Evolutionary conservation across 176 grass and related monocot species (phyloP).

Genomic region (Cenchrus fungigraminus): DNA sequence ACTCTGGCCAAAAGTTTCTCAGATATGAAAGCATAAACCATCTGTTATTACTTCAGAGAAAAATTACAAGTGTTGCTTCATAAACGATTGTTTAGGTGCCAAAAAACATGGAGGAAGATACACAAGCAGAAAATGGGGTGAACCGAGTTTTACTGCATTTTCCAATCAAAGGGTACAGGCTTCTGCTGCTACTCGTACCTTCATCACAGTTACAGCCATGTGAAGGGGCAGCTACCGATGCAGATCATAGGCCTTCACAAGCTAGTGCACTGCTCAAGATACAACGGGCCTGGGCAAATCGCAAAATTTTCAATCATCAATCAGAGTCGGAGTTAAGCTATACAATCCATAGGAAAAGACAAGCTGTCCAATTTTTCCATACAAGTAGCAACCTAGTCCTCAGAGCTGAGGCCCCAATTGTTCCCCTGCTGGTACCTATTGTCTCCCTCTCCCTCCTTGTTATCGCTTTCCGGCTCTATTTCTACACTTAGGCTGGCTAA

Average conservation of each 20-base stretch:
- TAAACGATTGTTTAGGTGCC: background rate
- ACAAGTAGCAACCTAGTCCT: constrained; percentile 36
- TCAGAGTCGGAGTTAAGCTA: constrained; percentile 28
- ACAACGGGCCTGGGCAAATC: constrained; percentile 47
- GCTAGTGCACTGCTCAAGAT: constrained; percentile 47
- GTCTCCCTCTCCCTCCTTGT: constrained; percentile 3
- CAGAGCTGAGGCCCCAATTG: constrained; percentile 25
- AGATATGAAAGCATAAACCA: background rate
- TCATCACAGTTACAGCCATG: constrained; percentile 43
- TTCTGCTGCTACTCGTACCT: constrained; percentile 31
- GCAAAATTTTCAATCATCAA: constrained; percentile 43
- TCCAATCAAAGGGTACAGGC: constrained; percentile 27
- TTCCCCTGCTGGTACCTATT: constrained; percentile 10
- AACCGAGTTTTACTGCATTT: constrained; percentile 36
- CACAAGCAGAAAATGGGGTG: background rate
- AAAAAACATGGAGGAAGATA: background rate
- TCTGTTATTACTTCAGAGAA: background rate
- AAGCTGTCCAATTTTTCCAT: constrained; percentile 30
- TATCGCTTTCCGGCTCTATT: constrained; percentile 33
- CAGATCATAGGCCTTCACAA: constrained; percentile 37
- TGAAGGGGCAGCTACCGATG: constrained; percentile 32
- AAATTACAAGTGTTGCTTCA: background rate
- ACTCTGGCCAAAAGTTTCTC: background rate
- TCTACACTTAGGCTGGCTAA: constrained; percentile 5
- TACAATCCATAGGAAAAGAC: constrained; percentile 32